phyloP scores from a whole-genome alignment of 2,329 filamentous ascomycete genomes.

The Cladosporium phlei region DNA sequence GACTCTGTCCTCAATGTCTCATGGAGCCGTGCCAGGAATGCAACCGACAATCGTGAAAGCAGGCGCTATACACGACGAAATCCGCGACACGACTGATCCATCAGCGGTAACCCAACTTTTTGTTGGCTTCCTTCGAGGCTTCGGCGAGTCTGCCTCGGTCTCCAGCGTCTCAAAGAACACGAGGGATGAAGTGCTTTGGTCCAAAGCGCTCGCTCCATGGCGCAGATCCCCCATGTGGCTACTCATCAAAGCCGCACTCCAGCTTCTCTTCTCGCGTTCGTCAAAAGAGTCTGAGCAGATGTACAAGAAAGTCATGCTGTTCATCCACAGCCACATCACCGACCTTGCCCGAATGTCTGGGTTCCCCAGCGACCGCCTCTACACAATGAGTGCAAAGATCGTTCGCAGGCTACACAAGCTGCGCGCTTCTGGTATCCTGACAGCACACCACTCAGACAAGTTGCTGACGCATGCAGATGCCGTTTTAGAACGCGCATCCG shows the following conservation, averaged over 20 bases:
- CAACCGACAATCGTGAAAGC: slow-evolving; percentile 43
- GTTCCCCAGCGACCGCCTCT: background rate
- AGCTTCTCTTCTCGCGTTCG: slow-evolving; percentile 45
- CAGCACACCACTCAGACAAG: slow-evolving; percentile 52
- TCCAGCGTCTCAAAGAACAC: slow-evolving; percentile 32
- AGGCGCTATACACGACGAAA: slow-evolving; percentile 53
- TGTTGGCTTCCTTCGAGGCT: slow-evolving; percentile 55
- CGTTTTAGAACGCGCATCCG: slow-evolving; percentile 2
- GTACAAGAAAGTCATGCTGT: slow-evolving; percentile 34
- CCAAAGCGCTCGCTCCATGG: slow-evolving; percentile 50
- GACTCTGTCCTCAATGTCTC: slow-evolving; percentile 20
- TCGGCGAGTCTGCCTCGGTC: slow-evolving; percentile 40
- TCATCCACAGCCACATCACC: slow-evolving; percentile 50
- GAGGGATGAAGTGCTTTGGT: slow-evolving; percentile 25
- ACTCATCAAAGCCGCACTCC: slow-evolving; percentile 53
- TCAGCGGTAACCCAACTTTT: slow-evolving; percentile 56
- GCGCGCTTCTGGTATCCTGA: too few species aligned
- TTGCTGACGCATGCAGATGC: slow-evolving; percentile 42
- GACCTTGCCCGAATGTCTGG: slow-evolving; percentile 22
- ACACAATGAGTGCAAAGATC: slow-evolving; percentile 8
- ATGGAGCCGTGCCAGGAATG: slow-evolving; percentile 18
- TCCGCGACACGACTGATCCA: slow-evolving; percentile 55
- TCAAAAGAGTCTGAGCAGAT: slow-evolving; percentile 24
- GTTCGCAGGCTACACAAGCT: slow-evolving; percentile 2
- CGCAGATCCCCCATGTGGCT: slow-evolving; percentile 60